A percentile compares a stretch with the other conserved stretches of the same genome.
Evolutionary conservation across 2,329 filamentous ascomycete genomes (phyloP).

Genomic region (Scopulariopsis brevicaulis): DNA sequence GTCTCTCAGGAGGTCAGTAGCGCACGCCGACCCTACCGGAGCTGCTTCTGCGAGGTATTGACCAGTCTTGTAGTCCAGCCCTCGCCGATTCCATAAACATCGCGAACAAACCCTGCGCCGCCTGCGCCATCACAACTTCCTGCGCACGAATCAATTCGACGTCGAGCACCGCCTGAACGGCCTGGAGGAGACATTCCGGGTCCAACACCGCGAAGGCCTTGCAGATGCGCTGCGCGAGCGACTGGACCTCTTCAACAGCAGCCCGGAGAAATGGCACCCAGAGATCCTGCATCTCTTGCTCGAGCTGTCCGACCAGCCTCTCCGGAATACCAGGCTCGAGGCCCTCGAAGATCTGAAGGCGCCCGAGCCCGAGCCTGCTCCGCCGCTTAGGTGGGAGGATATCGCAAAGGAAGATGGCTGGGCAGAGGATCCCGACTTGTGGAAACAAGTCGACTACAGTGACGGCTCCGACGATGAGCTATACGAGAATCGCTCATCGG

Average conservation of each 20-base stretch:
- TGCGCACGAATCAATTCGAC: constrained; percentile 66
- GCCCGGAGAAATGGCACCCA: constrained; percentile 55
- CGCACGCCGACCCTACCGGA: background rate
- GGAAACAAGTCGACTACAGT: constrained; percentile 58
- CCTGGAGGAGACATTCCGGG: constrained; percentile 75
- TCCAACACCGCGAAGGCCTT: constrained; percentile 68
- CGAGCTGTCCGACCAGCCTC: constrained; percentile 70
- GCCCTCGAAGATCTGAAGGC: constrained; percentile 45
- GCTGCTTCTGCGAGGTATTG: background rate
- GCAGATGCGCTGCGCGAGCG: constrained; percentile 57
- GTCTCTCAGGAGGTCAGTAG: constrained; percentile 36
- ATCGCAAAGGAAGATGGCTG: constrained; percentile 68
- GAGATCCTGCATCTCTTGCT: constrained; percentile 72
- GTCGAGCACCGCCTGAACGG: constrained; percentile 54
- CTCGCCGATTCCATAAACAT: constrained; percentile 23
- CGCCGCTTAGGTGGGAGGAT: constrained; percentile 63
- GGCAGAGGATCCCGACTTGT: constrained; percentile 53
- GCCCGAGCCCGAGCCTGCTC: constrained; percentile 28
- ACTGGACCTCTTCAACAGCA: constrained; percentile 43
- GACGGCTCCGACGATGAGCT: constrained; percentile 27
- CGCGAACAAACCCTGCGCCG: constrained; percentile 38
- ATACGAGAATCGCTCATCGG: constrained; percentile 13
- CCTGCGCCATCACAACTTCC: constrained; percentile 43
- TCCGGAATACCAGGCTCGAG: constrained; percentile 54
- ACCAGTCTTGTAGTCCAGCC: constrained; percentile 5